phyloP scores from a whole-genome alignment of 257 asterid species.

The Solanum paucissectum region DNA sequence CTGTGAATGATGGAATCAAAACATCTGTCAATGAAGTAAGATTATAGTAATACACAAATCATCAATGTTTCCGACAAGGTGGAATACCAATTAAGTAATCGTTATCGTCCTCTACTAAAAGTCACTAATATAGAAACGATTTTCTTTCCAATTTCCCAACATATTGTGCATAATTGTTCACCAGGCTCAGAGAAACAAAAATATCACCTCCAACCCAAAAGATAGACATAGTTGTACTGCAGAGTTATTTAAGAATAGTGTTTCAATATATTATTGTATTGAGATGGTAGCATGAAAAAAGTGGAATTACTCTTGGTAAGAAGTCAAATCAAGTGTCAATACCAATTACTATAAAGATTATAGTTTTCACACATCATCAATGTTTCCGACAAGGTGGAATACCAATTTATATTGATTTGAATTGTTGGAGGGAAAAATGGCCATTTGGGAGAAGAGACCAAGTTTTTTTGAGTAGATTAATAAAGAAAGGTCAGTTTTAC shows the following conservation, averaged over 20 bases:
- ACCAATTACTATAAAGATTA: not conserved
- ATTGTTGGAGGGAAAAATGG: not conserved
- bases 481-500: not conserved
- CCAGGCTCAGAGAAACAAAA: not conserved
- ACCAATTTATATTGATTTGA: not conserved
- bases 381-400: not conserved
- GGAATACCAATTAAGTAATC: not conserved
- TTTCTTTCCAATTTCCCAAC: not conserved
- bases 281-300: not conserved
- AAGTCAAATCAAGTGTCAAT: not conserved
- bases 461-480: not conserved
- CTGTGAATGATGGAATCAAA: constrained; percentile 19
- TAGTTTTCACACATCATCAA: not conserved
- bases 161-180: not conserved
- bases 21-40: not conserved
- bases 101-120: not conserved
- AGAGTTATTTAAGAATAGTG: not conserved
- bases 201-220: not conserved
- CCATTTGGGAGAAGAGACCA: not conserved
- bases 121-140: not conserved
- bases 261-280: not conserved
- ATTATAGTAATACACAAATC: not conserved
- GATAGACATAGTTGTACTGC: not conserved
- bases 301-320: not conserved
- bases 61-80: not conserved